Conservation (phyloP, 768 basidiomycete species). For the Termitomyces titanicus region DNA sequence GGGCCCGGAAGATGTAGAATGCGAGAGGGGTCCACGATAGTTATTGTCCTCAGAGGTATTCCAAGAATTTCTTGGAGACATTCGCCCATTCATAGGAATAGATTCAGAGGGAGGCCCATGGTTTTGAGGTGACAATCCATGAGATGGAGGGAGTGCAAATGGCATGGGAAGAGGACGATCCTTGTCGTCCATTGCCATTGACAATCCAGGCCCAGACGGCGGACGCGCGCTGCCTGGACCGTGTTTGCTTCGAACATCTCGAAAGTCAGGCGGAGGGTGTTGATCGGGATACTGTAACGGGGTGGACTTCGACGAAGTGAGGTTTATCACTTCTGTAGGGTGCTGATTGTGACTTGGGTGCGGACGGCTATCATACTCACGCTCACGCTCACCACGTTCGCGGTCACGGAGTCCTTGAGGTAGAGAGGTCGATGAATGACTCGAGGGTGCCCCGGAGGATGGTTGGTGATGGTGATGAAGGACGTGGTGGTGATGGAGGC, state of each 20-base stretch:
- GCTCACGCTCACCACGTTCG: conserved; percentile 22
- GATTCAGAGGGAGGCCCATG: conserved; percentile 16
- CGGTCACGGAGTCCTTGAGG: conserved; percentile 25
- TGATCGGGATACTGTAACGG: conserved; percentile 30
- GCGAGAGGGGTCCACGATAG: conserved; percentile 26
- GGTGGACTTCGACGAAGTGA: conserved; percentile 33
- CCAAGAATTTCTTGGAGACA: conserved; percentile 33
- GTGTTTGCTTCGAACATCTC: conserved; percentile 26
- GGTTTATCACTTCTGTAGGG: conserved; percentile 50
- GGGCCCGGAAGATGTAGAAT: conserved; percentile 21
- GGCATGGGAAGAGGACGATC: conserved; percentile 53
- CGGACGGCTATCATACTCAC: conserved; percentile 29
- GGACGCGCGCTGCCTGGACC: conserved; percentile 22
- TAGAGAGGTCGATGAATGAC: conserved; percentile 30
- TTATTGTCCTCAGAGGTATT: conserved; percentile 25
- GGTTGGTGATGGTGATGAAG: conserved; percentile 35
- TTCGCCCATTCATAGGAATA: conserved; percentile 20
- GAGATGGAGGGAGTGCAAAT: conserved; percentile 42
- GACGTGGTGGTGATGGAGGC: conserved; percentile 52
- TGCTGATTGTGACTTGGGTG: conserved; percentile 34
- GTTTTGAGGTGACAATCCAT: conserved; percentile 11
- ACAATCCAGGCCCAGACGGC: conserved; percentile 14
- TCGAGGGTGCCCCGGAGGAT: conserved; percentile 14
- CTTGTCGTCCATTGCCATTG: conserved; percentile 40
- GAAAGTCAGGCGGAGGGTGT: conserved; percentile 21